These are phyloP conservation scores for Sclerotinia trifoliorum DNA, from an alignment of 2,329 filamentous ascomycete genomes.

Conservation along the genomic window DNA sequence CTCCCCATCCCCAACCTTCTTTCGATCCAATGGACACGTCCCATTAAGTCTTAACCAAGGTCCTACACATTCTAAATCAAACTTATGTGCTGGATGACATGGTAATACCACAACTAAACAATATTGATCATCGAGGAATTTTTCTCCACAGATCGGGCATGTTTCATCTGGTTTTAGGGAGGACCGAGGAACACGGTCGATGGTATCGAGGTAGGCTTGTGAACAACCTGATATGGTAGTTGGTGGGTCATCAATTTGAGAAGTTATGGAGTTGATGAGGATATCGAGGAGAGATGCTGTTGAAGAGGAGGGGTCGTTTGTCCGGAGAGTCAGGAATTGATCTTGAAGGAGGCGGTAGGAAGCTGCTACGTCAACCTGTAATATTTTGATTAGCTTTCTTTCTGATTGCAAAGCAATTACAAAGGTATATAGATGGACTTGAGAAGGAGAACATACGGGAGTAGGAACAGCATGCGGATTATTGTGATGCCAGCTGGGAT, in stretches of 20 bases:
- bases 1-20: conserved; percentile 48
- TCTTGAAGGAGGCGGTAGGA: conserved; percentile 60
- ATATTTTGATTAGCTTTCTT: background rate
- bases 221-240: conserved; percentile 52
- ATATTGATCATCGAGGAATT: conserved; percentile 60
- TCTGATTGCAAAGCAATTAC: background rate
- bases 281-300: conserved; percentile 50
- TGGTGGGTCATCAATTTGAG: conserved; percentile 54
- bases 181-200: conserved; percentile 58
- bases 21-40: conserved; percentile 62
- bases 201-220: conserved; percentile 57
- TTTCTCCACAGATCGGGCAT: conserved; percentile 64
- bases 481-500: conserved; percentile 38
- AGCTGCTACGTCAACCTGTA: conserved; percentile 51
- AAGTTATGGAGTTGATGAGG: conserved; percentile 50
- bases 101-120: conserved; percentile 64
- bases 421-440: background rate
- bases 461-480: conserved; percentile 60
- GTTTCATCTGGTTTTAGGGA: conserved; percentile 49
- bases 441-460: conserved; percentile 39
- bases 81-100: conserved; percentile 57
- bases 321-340: conserved; percentile 51
- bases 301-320: conserved; percentile 45
- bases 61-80: conserved; percentile 66
- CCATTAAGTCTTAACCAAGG: conserved; percentile 65